Evolutionary conservation across 768 basidiomycete genomes (phyloP), one percentile per base, ranked within the genome.

Genomic region (Kondoa subrosea): DNA sequence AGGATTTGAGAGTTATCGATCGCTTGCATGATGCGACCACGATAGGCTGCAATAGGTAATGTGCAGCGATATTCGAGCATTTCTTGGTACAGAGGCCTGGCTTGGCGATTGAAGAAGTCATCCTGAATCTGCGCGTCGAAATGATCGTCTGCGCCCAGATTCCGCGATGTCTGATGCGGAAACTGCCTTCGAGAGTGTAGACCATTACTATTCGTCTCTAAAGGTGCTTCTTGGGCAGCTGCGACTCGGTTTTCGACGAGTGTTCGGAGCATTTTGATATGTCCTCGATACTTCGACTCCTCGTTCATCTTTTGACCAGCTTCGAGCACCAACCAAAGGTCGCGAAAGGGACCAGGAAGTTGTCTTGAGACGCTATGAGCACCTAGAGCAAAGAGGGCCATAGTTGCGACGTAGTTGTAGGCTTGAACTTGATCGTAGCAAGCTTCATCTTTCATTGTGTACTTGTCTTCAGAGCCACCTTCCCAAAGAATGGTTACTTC

Each of bases 291-390:
- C 25, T 79, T 81, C 25, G 74, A 75, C 69, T 89, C 85, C 66
- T 87, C 85, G 33, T 79, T 79, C 3, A 73, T 69, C 72, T 85
- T 87, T 72, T 88, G 81, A 30, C 79, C 77, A 2, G 72, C 75
- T 73, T 91, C 91, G 17, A 96, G 78, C 76, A 92, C 89, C 66
- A 89, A 87, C 93, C 93, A 99, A 21, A 99, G 79, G 76, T 91
- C 87, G 70, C 91, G 83, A 77, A 86, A 93, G 21, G 83, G 81
- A 1, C 85, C 80, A 8, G 93, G 90, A n/a, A 97, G 80, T 77
- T 81, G 31, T 81, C 79, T 59, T 77, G 76, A 76, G 1, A 81
- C 76, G 12, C 83, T 62, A 26, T 66, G 65, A 17, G 67, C 81
- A 32, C 68, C 69, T 82, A 96, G 78, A 2, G 83, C 81, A 76